Conservation (phyloP, 2,329 filamentous ascomycete species). For the Colletotrichum melonis region DNA sequence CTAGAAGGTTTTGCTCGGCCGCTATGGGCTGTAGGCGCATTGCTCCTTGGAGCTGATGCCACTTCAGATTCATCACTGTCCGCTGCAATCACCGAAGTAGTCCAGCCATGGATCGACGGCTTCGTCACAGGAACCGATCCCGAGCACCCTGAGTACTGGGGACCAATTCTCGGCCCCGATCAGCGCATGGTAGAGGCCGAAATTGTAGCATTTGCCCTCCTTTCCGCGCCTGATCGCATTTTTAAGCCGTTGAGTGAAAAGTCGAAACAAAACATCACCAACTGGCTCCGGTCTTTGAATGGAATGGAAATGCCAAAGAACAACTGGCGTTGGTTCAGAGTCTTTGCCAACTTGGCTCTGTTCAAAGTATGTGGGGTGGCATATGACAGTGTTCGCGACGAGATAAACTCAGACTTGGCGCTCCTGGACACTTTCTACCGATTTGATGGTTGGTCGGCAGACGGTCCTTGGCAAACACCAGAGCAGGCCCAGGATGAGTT, state of each 20-base stretch:
- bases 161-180: conserved; percentile 55
- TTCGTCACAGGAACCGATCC: conserved; percentile 48
- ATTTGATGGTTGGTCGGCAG: conserved; percentile 58
- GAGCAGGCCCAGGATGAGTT: conserved; percentile 36
- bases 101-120: conserved; percentile 46
- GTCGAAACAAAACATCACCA: conserved; percentile 48
- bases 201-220: conserved; percentile 59
- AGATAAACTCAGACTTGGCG: conserved; percentile 54
- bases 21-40: conserved; percentile 47
- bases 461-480: conserved; percentile 54
- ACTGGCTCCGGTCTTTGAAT: conserved; percentile 57
- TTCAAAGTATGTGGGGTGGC: conserved; percentile 53
- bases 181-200: conserved; percentile 68
- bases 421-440: conserved; percentile 58
- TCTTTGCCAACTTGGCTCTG: conserved; percentile 60
- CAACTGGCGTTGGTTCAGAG: conserved; percentile 65
- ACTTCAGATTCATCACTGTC: conserved; percentile 13
- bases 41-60: conserved; percentile 54
- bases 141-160: conserved; percentile 56
- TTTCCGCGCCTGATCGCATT: conserved; percentile 51
- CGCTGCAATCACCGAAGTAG: conserved; percentile 15
- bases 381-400: conserved; percentile 44
- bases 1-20: conserved; percentile 58
- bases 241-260: conserved; percentile 46
- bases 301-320: conserved; percentile 57